A percentile compares a stretch with the other conserved stretches of the same genome.
These are phyloP conservation scores for Cubamyces sp. DNA, from an alignment of 768 basidiomycete genomes.

Conservation along the genomic window DNA sequence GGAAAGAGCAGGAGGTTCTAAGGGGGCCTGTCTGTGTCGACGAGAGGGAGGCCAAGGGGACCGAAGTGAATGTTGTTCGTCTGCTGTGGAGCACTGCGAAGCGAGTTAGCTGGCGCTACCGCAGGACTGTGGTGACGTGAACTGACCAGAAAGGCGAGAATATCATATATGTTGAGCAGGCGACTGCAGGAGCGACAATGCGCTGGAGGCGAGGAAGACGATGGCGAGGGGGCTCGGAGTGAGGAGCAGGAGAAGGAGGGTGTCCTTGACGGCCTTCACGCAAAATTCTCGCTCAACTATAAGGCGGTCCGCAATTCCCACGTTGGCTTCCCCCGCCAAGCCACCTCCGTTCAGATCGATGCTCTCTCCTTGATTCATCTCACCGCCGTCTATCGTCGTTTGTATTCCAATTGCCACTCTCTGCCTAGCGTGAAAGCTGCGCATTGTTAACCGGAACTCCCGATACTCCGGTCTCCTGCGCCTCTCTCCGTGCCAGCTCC, in stretches of 20 bases:
- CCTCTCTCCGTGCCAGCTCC: background rate
- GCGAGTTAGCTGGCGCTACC: background rate
- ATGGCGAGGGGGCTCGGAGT: background rate
- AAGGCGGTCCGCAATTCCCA: conserved; percentile 15
- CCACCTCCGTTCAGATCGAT: conserved; percentile 35
- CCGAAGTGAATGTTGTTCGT: conserved; percentile 60
- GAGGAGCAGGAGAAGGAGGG: conserved; percentile 15
- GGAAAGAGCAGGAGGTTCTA: conserved; percentile 45
- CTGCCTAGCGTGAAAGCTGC: background rate
- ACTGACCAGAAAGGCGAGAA: conserved; percentile 26
- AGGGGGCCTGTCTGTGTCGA: conserved; percentile 80
- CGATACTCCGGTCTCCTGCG: background rate
- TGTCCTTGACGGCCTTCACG: conserved; percentile 8
- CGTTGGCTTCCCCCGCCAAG: conserved; percentile 6
- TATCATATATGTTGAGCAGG: conserved; percentile 30
- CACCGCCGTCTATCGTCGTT: background rate
- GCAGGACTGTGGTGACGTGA: background rate
- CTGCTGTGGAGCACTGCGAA: conserved; percentile 33
- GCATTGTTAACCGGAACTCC: background rate
- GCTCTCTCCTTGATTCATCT: too few relatives aligned
- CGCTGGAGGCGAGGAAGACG: conserved; percentile 13
- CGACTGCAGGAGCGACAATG: conserved; percentile 14
- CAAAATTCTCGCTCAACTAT: conserved; percentile 22
- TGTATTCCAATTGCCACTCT: background rate
- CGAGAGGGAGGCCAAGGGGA: conserved; percentile 58